Percentiles rank a stretch among this genome's conserved stretches.
These are phyloP conservation scores for Mortierella sp. DNA, from an alignment of 371 early-diverging fungal species.

Conservation along the genomic window DNA sequence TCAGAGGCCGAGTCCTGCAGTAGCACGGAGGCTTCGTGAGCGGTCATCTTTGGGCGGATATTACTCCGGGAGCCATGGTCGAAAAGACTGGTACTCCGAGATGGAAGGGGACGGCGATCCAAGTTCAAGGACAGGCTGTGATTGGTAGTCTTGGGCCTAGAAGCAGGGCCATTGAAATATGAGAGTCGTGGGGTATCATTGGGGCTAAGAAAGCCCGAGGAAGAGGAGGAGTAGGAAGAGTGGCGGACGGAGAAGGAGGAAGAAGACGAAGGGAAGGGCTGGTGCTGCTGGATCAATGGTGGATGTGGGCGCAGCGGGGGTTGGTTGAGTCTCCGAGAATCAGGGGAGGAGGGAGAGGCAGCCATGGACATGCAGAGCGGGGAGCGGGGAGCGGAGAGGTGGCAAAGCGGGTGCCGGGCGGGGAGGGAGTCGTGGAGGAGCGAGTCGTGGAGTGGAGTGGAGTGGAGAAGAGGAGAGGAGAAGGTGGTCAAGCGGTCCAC, in stretches of 20 bases:
- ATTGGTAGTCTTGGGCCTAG: too few species aligned
- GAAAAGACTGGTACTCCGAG: conserved; percentile 6
- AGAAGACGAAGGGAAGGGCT: conserved; percentile 43
- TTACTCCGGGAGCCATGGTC: conserved; percentile 1
- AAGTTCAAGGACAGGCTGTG: too few species aligned
- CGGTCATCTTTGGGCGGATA: conserved; percentile 6
- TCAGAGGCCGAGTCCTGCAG: conserved; percentile 21
- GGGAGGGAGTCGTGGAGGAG: too few species aligned
- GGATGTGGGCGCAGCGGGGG: too few species aligned
- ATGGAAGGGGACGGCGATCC: conserved; percentile 12
- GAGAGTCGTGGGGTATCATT: conserved; percentile 27
- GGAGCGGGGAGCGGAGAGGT: too few species aligned
- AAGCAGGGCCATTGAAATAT: conserved; percentile 5
- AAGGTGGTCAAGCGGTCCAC: too few species aligned
- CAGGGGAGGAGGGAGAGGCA: too few species aligned
- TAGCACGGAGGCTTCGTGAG: conserved; percentile 6
- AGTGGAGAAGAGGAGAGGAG: too few species aligned
- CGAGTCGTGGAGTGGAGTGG: too few species aligned
- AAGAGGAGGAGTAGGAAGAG: conserved; percentile 33
- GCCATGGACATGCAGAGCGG: too few species aligned
- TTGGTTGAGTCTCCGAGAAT: too few species aligned
- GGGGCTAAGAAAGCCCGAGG: conserved; percentile 32
- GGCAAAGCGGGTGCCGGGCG: too few species aligned
- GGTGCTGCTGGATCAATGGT: conserved; percentile 40
- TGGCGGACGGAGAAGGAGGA: conserved; percentile 49